Conservation (phyloP, 345 rosid genomes). For the Cochlearia excelsa region DNA sequence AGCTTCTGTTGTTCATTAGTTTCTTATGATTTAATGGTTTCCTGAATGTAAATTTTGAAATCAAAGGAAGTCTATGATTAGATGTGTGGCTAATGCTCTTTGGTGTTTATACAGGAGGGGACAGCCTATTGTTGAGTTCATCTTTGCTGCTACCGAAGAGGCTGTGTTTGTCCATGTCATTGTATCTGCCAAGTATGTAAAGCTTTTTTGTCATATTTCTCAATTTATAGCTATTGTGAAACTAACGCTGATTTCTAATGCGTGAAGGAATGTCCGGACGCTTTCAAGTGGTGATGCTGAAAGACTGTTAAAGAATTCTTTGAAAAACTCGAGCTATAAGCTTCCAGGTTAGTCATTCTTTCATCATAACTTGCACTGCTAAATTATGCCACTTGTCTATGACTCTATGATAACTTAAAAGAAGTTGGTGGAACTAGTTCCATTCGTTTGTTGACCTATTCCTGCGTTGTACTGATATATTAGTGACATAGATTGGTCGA, state of each 20-base stretch:
- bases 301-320: constrained; percentile 54
- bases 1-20: not conserved
- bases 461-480: constrained; percentile 8
- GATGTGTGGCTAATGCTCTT: constrained; percentile 21
- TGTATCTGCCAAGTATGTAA: constrained; percentile 84
- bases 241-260: constrained; percentile 26
- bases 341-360: constrained; percentile 73
- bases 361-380: constrained; percentile 16
- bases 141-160: constrained; percentile 95
- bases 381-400: constrained; percentile 18
- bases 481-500: constrained; percentile 14
- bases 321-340: constrained; percentile 50
- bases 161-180: constrained; percentile 84
- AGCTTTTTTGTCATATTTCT: constrained; percentile 24
- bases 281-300: constrained; percentile 81
- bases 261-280: constrained; percentile 69
- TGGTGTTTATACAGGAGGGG: constrained; percentile 69
- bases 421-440: not conserved
- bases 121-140: constrained; percentile 77
- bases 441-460: not conserved
- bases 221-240: constrained; percentile 16
- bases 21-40: constrained; percentile 13
- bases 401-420: constrained; percentile 7
- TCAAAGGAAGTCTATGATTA: constrained; percentile 14
- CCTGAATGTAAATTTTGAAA: constrained; percentile 5